These are phyloP conservation scores for Borovskyia barvae DNA, from an alignment of 208 protist genomes.

Conservation along the genomic window DNA sequence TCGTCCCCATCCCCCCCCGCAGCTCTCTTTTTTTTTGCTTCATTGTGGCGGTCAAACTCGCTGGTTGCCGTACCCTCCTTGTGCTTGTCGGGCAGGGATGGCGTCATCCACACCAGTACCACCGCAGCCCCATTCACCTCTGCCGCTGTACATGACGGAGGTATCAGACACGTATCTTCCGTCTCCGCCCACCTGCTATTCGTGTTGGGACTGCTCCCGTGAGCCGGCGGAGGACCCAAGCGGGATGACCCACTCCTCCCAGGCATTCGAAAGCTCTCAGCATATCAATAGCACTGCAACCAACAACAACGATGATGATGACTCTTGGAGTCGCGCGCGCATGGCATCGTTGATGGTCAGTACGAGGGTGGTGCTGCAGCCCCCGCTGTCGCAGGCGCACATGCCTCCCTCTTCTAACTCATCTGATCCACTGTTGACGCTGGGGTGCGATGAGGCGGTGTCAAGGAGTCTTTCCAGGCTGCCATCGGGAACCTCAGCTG, in stretches of 20 bases:
- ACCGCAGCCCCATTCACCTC: too few relatives aligned
- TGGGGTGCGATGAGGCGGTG: neutral
- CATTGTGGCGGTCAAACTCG: neutral
- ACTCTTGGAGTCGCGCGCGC: conserved; percentile 10
- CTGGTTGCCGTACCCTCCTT: neutral
- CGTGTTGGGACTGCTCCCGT: neutral
- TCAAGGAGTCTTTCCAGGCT: neutral
- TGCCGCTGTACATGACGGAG: too few relatives aligned
- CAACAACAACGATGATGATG: too few relatives aligned
- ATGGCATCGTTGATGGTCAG: conserved; percentile 1
- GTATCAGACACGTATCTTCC: too few relatives aligned
- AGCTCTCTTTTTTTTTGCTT: neutral
- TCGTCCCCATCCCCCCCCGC: too few relatives aligned
- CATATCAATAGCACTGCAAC: too few relatives aligned
- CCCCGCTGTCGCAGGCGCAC: neutral
- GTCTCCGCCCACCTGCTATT: neutral
- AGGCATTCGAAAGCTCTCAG: conserved; percentile 4
- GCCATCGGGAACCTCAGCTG: neutral
- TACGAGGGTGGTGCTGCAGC: neutral
- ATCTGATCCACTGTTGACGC: too few relatives aligned
- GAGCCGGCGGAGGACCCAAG: conserved; percentile 5
- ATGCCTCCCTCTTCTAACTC: neutral
- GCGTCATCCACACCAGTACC: too few relatives aligned
- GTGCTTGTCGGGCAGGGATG: too few relatives aligned
- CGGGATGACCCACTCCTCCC: conserved; percentile 19